phyloP scores from a whole-genome alignment of 768 basidiomycete genomes.

The Gyrodon lividus region DNA sequence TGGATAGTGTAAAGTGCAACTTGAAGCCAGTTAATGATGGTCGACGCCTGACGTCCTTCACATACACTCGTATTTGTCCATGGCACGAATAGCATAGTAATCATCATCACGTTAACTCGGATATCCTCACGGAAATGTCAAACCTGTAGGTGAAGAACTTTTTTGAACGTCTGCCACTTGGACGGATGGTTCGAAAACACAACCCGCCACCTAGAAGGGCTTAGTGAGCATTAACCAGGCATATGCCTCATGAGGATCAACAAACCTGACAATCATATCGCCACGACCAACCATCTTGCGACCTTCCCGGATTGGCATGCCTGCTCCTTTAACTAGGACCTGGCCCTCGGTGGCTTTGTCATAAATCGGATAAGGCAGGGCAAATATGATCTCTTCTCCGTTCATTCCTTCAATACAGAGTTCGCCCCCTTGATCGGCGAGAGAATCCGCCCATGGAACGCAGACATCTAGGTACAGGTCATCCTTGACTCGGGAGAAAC shows the following conservation, averaged over 20 bases:
- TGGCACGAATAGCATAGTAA: constrained; percentile 18
- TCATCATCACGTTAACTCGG: constrained; percentile 16
- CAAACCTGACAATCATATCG: constrained; percentile 60
- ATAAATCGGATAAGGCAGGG: constrained; percentile 51
- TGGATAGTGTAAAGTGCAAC: constrained; percentile 31
- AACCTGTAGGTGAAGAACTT: constrained; percentile 23
- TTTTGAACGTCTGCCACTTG: constrained; percentile 34
- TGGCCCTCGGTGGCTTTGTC: constrained; percentile 51
- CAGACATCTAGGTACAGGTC: constrained; percentile 56
- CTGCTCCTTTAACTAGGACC: constrained; percentile 52
- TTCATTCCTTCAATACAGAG: constrained; percentile 57
- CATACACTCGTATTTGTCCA: constrained; percentile 16
- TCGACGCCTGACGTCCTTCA: constrained; percentile 2
- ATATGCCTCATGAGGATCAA: constrained; percentile 8
- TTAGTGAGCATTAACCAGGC: constrained; percentile 1
- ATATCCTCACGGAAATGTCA: constrained; percentile 15
- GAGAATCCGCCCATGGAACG: constrained; percentile 53
- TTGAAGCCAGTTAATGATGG: constrained; percentile 9
- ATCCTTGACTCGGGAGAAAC: constrained; percentile 55
- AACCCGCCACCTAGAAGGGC: constrained; percentile 29
- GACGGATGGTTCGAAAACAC: constrained; percentile 30
- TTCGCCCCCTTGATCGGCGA: constrained; percentile 46
- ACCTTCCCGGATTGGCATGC: constrained; percentile 65
- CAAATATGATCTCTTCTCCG: constrained; percentile 49
- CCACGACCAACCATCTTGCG: constrained; percentile 55